Conservation (phyloP, 805 yeast genomes). For the Kodamaea kaohsiungensis region DNA sequence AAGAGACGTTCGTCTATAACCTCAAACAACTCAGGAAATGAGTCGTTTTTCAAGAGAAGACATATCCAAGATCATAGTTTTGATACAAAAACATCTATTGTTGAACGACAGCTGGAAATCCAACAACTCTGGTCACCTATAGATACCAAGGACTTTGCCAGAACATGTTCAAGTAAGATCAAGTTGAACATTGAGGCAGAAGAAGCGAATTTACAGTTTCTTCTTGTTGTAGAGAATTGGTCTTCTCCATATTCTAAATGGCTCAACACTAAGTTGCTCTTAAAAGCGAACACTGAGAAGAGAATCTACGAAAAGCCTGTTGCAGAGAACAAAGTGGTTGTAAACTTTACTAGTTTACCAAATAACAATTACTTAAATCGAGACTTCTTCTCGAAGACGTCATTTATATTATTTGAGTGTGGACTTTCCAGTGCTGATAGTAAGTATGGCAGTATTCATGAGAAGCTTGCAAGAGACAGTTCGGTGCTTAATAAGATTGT, state of each 20-base stretch:
- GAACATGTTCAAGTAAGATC: constrained; percentile 29
- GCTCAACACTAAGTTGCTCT: constrained; percentile 46
- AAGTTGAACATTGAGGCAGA: constrained; percentile 20
- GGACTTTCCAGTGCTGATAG: constrained; percentile 38
- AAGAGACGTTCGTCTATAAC: constrained; percentile 20
- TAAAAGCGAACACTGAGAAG: constrained; percentile 32
- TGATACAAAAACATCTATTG: constrained; percentile 11
- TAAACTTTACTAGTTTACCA: constrained; percentile 46
- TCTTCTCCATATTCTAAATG: constrained; percentile 46
- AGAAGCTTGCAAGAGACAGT: constrained; percentile 40
- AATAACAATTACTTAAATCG: constrained; percentile 33
- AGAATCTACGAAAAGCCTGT: constrained; percentile 28
- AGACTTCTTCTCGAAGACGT: constrained; percentile 38
- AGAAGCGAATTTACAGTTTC: constrained; percentile 30
- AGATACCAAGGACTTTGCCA: constrained; percentile 36
- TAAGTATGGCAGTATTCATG: constrained; percentile 16
- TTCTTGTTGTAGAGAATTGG: constrained; percentile 54
- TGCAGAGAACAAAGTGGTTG: constrained; percentile 22
- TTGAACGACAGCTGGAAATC: constrained; percentile 34
- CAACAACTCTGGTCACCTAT: constrained; percentile 51
- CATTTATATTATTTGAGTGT: constrained; percentile 52
- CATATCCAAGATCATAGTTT: constrained; percentile 11
- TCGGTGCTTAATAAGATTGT: constrained; percentile 35
- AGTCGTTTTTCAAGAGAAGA: constrained; percentile 18
- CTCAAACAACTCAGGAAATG: constrained; percentile 6